Base-by-base conservation (phyloP, 306 rosid genomes). In the Acacia acuminata region DNA sequence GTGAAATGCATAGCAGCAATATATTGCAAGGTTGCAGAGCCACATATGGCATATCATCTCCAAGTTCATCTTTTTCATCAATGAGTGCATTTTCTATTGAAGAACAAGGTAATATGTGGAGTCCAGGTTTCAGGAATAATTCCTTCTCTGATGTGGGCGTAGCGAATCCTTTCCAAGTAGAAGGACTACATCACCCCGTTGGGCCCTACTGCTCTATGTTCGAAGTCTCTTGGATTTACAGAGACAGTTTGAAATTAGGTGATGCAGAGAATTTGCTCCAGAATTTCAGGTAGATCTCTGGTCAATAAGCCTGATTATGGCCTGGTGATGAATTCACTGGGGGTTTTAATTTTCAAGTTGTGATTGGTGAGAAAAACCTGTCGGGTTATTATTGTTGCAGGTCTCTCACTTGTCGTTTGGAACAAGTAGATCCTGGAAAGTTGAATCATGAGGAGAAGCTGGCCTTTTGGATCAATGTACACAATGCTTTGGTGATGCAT, bases 401-500 rank as follows among this genome's bases (percentile, higher is more conserved):
- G 87, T 89, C 94, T 40, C 94, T 96, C 53, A 89, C 91, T 69
- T 77, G 81, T 87, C 89, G 84, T 79, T 82, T 96, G 84, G 97
- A 94, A 86, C 92, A 92, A 68, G 87, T 94, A 42, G 92, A 93
- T 91, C 98, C 92, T 17, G 84, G 90, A 76, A 92, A 88, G 81
- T 83, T 96, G 90, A 90, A 87, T 71, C 90, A 91, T 5, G 94
- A 88, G 55, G 99, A 94, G 86, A 96, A 91, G 89, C 88, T 96
- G 70, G 96, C 99, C 10, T 96, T 96, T 86, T 96, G 99, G 99
- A 94, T 94, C 50, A 96, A 96, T 76, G 58, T 91, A 77, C 97
- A 96, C 87, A 96, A 96, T 86, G 88, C 98, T 68, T 89, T 96
- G 87, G 92, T 96, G 89, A 94, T 96, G 99, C 96, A 93, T 87